Conservation (phyloP, 805 yeast genomes). For the Hanseniaspora nectarophila region DNA sequence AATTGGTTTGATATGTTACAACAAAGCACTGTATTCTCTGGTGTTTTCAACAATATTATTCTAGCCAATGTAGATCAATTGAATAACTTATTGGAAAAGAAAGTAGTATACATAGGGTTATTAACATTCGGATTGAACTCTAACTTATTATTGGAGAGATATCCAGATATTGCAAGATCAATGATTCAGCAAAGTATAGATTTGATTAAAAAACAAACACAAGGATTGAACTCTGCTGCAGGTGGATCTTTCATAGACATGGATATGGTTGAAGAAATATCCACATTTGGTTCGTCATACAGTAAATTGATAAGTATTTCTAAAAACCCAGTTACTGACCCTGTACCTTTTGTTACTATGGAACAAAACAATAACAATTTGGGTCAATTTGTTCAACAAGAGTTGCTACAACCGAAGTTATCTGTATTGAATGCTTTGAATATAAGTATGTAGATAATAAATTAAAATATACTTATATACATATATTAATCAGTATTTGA, state of each 20-base stretch:
- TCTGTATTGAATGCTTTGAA: constrained; percentile 22
- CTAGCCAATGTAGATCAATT: constrained; percentile 35
- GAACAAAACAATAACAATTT: constrained; percentile 23
- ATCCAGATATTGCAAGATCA: constrained; percentile 32
- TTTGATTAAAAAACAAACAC: constrained; percentile 27
- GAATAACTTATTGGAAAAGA: constrained; percentile 44
- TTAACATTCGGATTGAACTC: constrained; percentile 33
- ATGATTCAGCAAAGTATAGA: constrained; percentile 34
- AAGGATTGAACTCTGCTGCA: constrained; percentile 22
- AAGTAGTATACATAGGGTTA: constrained; percentile 41
- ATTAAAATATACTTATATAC: too few species aligned
- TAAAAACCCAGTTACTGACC: constrained; percentile 52
- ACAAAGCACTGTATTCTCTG: constrained; percentile 40
- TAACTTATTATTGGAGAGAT: constrained; percentile 31
- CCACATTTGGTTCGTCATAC: constrained; percentile 78
- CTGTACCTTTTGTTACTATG: constrained; percentile 40
- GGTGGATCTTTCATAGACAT: constrained; percentile 23
- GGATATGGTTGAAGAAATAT: constrained; percentile 52
- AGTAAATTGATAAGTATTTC: constrained; percentile 59
- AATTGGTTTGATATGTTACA: constrained; percentile 65
- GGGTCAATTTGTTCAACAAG: constrained; percentile 22
- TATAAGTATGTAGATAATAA: constrained; percentile 4
- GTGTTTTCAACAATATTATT: constrained; percentile 32
- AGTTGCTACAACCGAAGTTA: constrained; percentile 23
- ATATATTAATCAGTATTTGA: too few species aligned